These are phyloP conservation scores for Hyaloscypha variabilis DNA, from an alignment of 495 filamentous ascomycete genomes.

Conservation along the genomic window DNA sequence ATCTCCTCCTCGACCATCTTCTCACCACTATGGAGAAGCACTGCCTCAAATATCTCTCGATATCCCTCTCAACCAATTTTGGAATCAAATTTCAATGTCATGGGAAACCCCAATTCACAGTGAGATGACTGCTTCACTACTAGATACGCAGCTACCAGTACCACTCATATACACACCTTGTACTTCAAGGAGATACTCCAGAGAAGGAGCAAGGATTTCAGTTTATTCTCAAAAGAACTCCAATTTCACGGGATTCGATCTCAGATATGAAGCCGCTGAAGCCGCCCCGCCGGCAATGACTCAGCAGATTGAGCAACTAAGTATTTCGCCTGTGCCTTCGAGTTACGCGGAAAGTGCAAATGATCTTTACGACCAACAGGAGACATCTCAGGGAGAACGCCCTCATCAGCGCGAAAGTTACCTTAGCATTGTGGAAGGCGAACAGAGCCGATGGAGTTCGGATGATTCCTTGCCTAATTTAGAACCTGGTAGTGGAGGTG, in stretches of 20 bases:
- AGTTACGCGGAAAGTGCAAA: conserved; percentile 12
- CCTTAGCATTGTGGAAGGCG: neutral
- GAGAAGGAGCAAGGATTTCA: neutral
- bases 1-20: neutral
- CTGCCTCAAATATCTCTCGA: neutral
- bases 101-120: conserved; percentile 5
- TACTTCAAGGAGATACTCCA: neutral
- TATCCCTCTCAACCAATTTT: neutral
- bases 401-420: neutral
- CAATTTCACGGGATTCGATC: conserved; percentile 16
- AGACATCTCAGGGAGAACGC: neutral
- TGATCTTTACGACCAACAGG: neutral
- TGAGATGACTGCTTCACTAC: neutral
- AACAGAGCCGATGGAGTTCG: neutral
- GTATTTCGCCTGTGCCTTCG: conserved; percentile 4
- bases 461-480: neutral
- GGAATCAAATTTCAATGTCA: neutral
- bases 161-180: neutral
- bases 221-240: conserved; percentile 14
- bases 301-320: neutral
- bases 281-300: neutral
- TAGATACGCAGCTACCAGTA: neutral
- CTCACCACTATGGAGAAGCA: neutral
- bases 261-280: conserved; percentile 1
- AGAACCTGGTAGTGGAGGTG: neutral